Conservation (phyloP, 495 filamentous ascomycete genomes). For the Trichoderma orchidacearum region DNA sequence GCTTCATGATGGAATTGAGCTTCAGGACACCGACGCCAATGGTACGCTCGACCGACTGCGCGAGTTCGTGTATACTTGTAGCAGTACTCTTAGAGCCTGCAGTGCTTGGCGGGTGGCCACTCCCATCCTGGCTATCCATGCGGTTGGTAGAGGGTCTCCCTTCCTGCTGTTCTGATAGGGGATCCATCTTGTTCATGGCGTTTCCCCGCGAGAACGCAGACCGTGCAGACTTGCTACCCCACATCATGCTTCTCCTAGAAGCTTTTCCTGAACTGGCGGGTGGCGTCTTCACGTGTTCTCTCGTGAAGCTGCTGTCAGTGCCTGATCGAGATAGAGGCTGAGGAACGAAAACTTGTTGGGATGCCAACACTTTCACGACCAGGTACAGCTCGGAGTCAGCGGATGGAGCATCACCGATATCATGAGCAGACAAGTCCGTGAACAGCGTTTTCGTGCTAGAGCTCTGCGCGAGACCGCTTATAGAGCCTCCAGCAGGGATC, state of each 20-base stretch:
- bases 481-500: slow-evolving; percentile 56
- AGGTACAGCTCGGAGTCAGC: slow-evolving; percentile 60
- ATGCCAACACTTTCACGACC: slow-evolving; percentile 65
- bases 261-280: slow-evolving; percentile 31
- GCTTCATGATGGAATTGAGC: slow-evolving; percentile 61
- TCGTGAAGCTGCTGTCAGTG: slow-evolving; percentile 20
- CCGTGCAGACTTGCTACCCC: slow-evolving; percentile 44
- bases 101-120: slow-evolving; percentile 34
- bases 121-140: slow-evolving; percentile 27
- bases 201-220: slow-evolving; percentile 31
- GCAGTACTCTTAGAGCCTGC: slow-evolving; percentile 29
- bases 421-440: slow-evolving; percentile 63
- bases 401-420: slow-evolving; percentile 66
- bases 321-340: slow-evolving; percentile 34
- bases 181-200: slow-evolving; percentile 26
- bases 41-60: slow-evolving; percentile 35
- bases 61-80: neutral
- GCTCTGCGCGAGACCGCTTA: slow-evolving; percentile 41
- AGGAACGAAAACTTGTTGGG: slow-evolving; percentile 34
- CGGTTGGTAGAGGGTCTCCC: slow-evolving; percentile 17
- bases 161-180: slow-evolving; percentile 32
- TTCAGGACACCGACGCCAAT: slow-evolving; percentile 75
- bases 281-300: slow-evolving; percentile 18
- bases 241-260: slow-evolving; percentile 76
- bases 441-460: slow-evolving; percentile 74